Evolutionary conservation across 768 basidiomycete species (phyloP), one percentile per base, ranked within the genome.

Genomic region (Lentinus brumalis): DNA sequence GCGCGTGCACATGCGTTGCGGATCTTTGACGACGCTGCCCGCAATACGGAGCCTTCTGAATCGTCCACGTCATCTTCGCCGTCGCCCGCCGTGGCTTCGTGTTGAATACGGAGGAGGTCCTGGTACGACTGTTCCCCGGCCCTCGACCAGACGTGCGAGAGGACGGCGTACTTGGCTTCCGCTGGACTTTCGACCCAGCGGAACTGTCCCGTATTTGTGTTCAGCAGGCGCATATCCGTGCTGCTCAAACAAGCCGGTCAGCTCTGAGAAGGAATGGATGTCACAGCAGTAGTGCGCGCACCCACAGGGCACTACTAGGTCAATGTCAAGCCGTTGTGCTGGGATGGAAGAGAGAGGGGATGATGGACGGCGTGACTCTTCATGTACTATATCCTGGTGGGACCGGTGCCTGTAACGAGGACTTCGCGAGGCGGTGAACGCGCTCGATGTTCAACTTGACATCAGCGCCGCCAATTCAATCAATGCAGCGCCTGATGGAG

Each of bases 61-160:
- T 49, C 50, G 11, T n/a, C 31, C 4, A 14, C 1, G 8, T 14
- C 16, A 30, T 9, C n/a, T 46, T 30, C 1, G 42, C 26, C 44
- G 6, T 44, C 42, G 2, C 16, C 12, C 39, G 8, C 26, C 30
- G 42, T 41, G 10, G 45, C 35, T 2, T 45, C n/a, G 44, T 16
- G 21, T 21, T 56, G 54, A 32, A 56, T 45, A 30, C 15, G n/a
- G 6, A 38, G 54, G 30, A 56, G 31, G 32, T 56, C 54, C 38
- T 56, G 54, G 46, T 56, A 56, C 3, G 45, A 56, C 45, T 56
- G 54, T 44, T 56, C 54, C 18, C 44, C 54, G 16, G 21, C 45
- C 29, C 32, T n/a, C 0, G 54, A 56, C 54, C 54, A 56, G 54
- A 45, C 46, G 44, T 56, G 54, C 54, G 54, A 56, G n/a, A 56